A percentile compares a stretch with the other conserved stretches of the same genome.
These are phyloP conservation scores for Glycine soja DNA, from an alignment of 306 rosid species.

Conservation along the genomic window DNA sequence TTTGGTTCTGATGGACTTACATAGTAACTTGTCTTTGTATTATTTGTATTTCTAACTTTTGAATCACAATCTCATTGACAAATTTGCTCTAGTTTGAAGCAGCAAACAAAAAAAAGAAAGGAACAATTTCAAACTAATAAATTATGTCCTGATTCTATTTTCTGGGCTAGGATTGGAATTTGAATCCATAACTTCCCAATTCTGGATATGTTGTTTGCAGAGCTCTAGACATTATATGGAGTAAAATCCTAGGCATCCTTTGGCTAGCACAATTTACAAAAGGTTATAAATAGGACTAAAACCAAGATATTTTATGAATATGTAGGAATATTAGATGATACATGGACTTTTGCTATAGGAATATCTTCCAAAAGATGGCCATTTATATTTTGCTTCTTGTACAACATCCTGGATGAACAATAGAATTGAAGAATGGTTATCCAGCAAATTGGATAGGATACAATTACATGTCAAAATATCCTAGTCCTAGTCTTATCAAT, in stretches of 20 bases:
- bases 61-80: too few species aligned
- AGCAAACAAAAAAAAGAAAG: too few species aligned
- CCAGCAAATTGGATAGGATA: constrained; percentile 43
- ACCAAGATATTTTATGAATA: background rate
- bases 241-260: background rate
- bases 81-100: too few species aligned
- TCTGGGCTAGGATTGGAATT: background rate
- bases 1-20: too few species aligned
- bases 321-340: background rate
- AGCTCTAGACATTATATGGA: background rate
- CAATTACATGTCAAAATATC: constrained; percentile 42
- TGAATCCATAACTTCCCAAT: background rate
- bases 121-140: too few species aligned
- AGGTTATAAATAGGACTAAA: background rate
- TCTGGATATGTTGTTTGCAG: background rate
- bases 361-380: constrained; percentile 9
- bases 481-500: constrained; percentile 46
- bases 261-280: background rate
- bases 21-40: too few species aligned
- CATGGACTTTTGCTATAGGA: background rate
- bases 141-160: background rate
- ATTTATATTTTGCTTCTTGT: constrained; percentile 39
- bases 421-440: constrained; percentile 35
- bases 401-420: constrained; percentile 47
- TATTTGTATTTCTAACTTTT: too few species aligned